Percentiles rank a stretch among this genome's conserved stretches.
Evolutionary conservation across 106 monocot genomes (phyloP).

Genomic region (Narthecium ossifragum): DNA sequence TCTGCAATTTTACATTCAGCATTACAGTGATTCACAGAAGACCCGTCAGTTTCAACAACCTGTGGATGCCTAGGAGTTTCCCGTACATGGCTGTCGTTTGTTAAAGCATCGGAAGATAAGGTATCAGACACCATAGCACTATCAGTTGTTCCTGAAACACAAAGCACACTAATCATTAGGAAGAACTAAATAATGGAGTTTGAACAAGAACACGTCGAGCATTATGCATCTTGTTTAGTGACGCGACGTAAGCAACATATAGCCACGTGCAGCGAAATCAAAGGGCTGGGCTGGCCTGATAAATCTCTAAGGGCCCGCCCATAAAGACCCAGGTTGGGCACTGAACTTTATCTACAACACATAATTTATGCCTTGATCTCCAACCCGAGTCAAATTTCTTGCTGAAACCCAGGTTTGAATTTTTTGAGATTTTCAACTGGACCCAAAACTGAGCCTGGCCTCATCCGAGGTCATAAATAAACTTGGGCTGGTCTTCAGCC

Average conservation of each 20-base stretch:
- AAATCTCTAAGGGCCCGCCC: background rate
- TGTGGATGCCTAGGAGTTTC: constrained; percentile 13
- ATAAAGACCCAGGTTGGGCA: no score
- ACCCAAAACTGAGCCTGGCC: no score
- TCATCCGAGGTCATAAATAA: no score
- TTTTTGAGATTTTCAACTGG: no score
- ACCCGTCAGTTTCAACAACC: constrained; percentile 19
- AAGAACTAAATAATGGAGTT: background rate
- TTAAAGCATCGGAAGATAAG: constrained; percentile 4
- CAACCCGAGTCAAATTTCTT: no score
- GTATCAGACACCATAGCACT: constrained; percentile 2
- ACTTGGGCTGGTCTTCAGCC: no score
- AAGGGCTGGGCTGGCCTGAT: background rate
- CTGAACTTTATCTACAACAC: no score
- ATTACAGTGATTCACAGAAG: constrained; percentile 16
- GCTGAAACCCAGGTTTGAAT: no score
- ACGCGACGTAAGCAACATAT: background rate
- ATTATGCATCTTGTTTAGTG: no score
- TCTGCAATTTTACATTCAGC: constrained; percentile 18
- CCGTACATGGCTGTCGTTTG: constrained; percentile 7
- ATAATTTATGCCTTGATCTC: background rate
- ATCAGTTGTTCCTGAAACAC: constrained; percentile 21
- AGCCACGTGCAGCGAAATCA: background rate
- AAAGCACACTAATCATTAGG: background rate
- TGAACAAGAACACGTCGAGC: background rate